A percentile compares a stretch with the other conserved stretches of the same genome.
Evolutionary conservation across 306 rosid genomes (phyloP).

Genomic region (Carpinus viminea): DNA sequence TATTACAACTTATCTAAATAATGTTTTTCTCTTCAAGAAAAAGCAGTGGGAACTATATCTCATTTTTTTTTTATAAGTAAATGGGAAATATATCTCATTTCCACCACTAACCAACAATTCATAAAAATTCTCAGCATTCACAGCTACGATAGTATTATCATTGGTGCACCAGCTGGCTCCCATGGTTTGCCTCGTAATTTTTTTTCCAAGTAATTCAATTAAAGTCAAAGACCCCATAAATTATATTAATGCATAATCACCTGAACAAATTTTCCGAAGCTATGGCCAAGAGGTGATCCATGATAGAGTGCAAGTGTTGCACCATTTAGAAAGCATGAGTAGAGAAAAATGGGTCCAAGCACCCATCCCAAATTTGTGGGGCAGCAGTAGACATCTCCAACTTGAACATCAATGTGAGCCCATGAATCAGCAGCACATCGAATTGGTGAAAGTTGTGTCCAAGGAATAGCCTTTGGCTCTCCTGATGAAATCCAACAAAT

Average conservation of each 20-base stretch:
- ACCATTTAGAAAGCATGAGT: slow-evolving; percentile 67
- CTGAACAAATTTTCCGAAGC: slow-evolving; percentile 92
- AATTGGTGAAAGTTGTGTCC: slow-evolving; percentile 91
- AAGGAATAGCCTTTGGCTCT: slow-evolving; percentile 94
- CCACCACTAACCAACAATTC: neutral
- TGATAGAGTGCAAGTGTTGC: slow-evolving; percentile 92
- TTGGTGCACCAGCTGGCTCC: neutral
- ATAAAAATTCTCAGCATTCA: neutral
- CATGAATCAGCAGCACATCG: slow-evolving; percentile 75
- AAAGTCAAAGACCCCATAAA: neutral
- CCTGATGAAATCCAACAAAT: slow-evolving; percentile 45
- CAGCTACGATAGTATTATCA: neutral
- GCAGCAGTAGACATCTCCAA: slow-evolving; percentile 76
- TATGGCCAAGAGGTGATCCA: slow-evolving; percentile 90
- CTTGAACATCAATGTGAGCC: slow-evolving; percentile 60
- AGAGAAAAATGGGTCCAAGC: slow-evolving; percentile 74
- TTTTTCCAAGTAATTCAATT: slow-evolving; percentile 6
- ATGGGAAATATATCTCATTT: neutral
- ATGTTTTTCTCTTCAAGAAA: neutral
- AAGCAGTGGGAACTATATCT: too few relatives aligned
- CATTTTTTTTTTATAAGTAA: too few relatives aligned
- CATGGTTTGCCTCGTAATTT: neutral
- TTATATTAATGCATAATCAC: slow-evolving; percentile 31
- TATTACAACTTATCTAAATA: neutral
- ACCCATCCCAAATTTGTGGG: slow-evolving; percentile 98